A percentile compares a stretch with the other conserved stretches of the same genome.
These are phyloP conservation scores for Xylariales sp. DNA, from an alignment of 2,329 filamentous ascomycete genomes.

Conservation along the genomic window DNA sequence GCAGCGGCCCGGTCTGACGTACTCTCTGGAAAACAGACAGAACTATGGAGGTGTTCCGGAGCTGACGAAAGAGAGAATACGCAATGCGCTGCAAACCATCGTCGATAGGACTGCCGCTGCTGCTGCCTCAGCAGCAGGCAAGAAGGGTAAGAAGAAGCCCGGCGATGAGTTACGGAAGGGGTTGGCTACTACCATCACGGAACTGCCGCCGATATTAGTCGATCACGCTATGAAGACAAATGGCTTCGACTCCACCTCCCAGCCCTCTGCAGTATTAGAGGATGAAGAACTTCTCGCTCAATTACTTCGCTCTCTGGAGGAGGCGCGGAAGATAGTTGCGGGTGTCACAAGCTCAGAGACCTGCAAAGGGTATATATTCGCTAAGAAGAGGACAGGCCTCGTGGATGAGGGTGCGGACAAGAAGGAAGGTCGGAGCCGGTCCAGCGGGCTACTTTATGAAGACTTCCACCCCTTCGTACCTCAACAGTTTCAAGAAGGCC, in stretches of 20 bases:
- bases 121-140: conserved; percentile 45
- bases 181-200: conserved; percentile 77
- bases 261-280: conserved; percentile 65
- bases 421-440: conserved; percentile 31
- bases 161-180: conserved; percentile 75
- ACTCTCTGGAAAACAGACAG: conserved; percentile 76
- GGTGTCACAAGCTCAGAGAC: conserved; percentile 61
- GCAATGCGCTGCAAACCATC: conserved; percentile 62
- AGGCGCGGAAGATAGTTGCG: conserved; percentile 65
- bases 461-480: conserved; percentile 95
- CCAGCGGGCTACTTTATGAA: conserved; percentile 67
- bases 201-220: conserved; percentile 81
- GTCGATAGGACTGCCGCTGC: conserved; percentile 52
- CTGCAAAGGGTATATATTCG: conserved; percentile 83
- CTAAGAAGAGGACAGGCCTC: conserved; percentile 48
- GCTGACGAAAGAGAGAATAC: conserved; percentile 69
- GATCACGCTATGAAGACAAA: conserved; percentile 75
- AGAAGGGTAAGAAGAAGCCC: conserved; percentile 68
- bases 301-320: conserved; percentile 62
- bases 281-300: conserved; percentile 60
- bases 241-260: conserved; percentile 63
- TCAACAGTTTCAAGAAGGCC: conserved; percentile 67
- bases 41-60: conserved; percentile 74
- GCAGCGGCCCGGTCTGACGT: conserved; percentile 70
- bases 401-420: conserved; percentile 23